A percentile compares a stretch with the other conserved stretches of the same genome.
Conservation (phyloP, 768 basidiomycete genomes). For the Leccinum obscurum region DNA sequence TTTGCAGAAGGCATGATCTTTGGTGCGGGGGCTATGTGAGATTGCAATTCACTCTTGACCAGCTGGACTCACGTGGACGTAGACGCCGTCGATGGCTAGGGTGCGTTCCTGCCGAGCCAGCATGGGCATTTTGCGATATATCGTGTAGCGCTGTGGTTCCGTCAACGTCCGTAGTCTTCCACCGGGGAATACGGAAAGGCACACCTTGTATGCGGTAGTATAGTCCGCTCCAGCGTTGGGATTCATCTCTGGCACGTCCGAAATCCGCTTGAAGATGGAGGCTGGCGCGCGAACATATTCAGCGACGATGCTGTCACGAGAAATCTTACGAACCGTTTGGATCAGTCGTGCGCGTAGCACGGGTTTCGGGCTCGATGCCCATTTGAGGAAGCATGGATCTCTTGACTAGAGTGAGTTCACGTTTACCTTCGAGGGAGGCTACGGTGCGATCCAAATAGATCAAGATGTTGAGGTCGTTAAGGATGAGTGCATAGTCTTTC, state of each 20-base stretch:
- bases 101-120: slow-evolving; percentile 87
- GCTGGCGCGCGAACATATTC: slow-evolving; percentile 43
- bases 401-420: slow-evolving; percentile 80
- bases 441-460: slow-evolving; percentile 95
- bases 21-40: slow-evolving; percentile 11
- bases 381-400: slow-evolving; percentile 72
- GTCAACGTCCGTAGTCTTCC: background rate
- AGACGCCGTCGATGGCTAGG: slow-evolving; percentile 93
- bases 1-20: slow-evolving; percentile 89
- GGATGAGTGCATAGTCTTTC: slow-evolving; percentile 81
- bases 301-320: background rate
- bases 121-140: slow-evolving; percentile 95
- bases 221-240: slow-evolving; percentile 70
- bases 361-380: slow-evolving; percentile 66
- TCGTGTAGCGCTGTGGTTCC: slow-evolving; percentile 72
- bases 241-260: slow-evolving; percentile 60
- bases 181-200: slow-evolving; percentile 4
- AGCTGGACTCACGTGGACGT: slow-evolving; percentile 68
- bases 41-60: background rate
- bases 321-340: slow-evolving; percentile 70
- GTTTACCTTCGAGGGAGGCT: slow-evolving; percentile 88
- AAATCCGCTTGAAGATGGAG: slow-evolving; percentile 89
- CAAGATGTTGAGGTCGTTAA: slow-evolving; percentile 61
- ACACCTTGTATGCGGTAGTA: slow-evolving; percentile 83
- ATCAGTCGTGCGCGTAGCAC: slow-evolving; percentile 75